Evolutionary conservation across 139 green algal genomes (phyloP).

Genomic region (Asterochloris sp.): DNA sequence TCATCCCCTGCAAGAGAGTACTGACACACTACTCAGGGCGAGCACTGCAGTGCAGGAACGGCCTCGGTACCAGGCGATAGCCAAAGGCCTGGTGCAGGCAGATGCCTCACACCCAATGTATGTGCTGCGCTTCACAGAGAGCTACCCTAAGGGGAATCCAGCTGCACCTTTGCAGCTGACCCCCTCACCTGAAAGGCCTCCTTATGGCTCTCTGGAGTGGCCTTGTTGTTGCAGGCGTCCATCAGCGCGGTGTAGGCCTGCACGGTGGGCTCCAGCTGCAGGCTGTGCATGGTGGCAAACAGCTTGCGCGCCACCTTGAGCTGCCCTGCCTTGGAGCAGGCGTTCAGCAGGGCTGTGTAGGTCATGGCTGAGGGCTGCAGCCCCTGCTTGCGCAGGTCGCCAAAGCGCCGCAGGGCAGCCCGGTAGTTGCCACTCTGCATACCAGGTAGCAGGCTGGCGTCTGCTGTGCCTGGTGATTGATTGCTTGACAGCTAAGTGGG

Average conservation of each 20-base stretch:
- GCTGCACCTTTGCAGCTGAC: neutral
- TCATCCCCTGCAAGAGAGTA: too few relatives aligned
- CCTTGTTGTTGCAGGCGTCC: constrained; percentile 46
- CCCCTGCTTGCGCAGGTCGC: constrained; percentile 16
- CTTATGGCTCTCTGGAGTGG: constrained; percentile 7
- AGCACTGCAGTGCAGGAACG: neutral
- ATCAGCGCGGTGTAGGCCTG: constrained; percentile 61
- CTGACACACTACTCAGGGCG: neutral
- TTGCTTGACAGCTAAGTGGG: too few relatives aligned
- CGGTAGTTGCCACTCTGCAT: constrained; percentile 21
- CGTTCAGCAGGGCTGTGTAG: constrained; percentile 49
- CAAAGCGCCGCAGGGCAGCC: constrained; percentile 25
- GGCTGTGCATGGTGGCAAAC: constrained; percentile 23
- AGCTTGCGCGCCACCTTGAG: constrained; percentile 24
- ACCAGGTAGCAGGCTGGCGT: neutral
- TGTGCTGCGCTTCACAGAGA: neutral
- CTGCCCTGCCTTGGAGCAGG: constrained; percentile 41
- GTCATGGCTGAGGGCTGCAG: constrained; percentile 35
- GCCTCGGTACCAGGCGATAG: neutral
- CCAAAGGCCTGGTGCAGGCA: neutral
- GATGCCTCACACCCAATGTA: neutral
- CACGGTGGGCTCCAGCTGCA: constrained; percentile 26
- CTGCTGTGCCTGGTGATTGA: neutral
- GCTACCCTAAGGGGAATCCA: neutral
- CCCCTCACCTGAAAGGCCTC: constrained; percentile 28